These are phyloP conservation scores for Escovopsis weberi DNA, from an alignment of 2,329 filamentous ascomycete genomes.

Conservation along the genomic window DNA sequence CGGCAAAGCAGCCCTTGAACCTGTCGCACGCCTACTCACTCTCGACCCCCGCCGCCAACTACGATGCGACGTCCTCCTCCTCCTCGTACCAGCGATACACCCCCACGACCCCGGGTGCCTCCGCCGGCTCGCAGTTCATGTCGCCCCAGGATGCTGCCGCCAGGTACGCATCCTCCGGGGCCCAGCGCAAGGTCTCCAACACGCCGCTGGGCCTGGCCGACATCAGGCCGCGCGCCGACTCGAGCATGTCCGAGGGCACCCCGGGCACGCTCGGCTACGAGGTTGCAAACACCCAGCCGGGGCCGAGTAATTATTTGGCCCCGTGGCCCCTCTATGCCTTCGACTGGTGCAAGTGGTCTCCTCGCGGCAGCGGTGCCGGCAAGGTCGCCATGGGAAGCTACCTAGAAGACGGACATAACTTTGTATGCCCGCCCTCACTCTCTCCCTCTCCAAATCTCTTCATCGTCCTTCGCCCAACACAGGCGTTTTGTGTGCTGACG, in stretches of 20 bases:
- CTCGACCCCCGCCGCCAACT: constrained; percentile 59
- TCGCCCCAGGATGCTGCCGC: constrained; percentile 32
- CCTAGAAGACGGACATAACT: constrained; percentile 95
- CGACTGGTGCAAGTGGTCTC: constrained; percentile 98
- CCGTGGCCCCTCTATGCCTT: constrained; percentile 95
- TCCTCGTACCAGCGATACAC: constrained; percentile 44
- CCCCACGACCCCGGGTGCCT: constrained; percentile 48
- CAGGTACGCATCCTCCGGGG: constrained; percentile 42
- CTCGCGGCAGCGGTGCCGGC: constrained; percentile 64
- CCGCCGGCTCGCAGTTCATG: constrained; percentile 46
- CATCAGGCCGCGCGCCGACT: constrained; percentile 77
- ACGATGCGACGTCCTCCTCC: constrained; percentile 40
- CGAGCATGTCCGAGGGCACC: constrained; percentile 58
- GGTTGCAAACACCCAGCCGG: constrained; percentile 45
- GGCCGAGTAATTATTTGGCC: constrained; percentile 85
- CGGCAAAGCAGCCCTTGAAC: constrained; percentile 32
- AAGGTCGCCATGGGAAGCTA: constrained; percentile 95
- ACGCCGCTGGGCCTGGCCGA: constrained; percentile 85
- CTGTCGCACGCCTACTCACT: constrained; percentile 65
- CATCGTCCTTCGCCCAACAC: not conserved
- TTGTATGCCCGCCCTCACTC: constrained; percentile 40
- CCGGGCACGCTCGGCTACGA: constrained; percentile 51
- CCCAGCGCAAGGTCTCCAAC: constrained; percentile 54
- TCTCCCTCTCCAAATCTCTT: not conserved
- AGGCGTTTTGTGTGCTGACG: not conserved